Base-by-base conservation (phyloP, 192 early-diverging fungal species). In the Coemansia sp. region DNA sequence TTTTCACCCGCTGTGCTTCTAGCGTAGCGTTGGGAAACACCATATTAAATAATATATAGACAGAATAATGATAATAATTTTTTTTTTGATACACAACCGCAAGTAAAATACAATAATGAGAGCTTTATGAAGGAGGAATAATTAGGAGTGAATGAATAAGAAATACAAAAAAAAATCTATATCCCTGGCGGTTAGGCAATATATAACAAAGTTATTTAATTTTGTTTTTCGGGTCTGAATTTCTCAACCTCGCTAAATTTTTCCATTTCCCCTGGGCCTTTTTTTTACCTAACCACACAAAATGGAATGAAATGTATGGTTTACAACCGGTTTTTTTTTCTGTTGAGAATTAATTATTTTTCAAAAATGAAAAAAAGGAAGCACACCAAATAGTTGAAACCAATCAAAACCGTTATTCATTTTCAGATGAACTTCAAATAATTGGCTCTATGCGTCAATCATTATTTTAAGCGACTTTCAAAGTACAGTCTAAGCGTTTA, bases 1-100 rank as follows among this genome's bases (percentile, higher is more conserved):
- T 54, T 14, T 45, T 55, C 0, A 69, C 61, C 5, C 76, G 71
- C 4, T 51, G 58, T 56, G 73, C 63, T 38, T 78, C 76, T 0
- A 77, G 31, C 20, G 22, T 48, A 0, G 32, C 29, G 32, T 77
- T 25, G 28, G 66, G 69, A 61, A 66, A 76, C 10, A 49, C 32
- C 62, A 68, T 61, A 48, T 45, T 32, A 4, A 31, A 1, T 31
- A 51, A 25, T 25, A 25, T 25, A 25, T 25, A 25, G 22, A 25
- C 22, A 25, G 22, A 25, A 25, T 51, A 51, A 17, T 25, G 22
- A 51, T 25, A 6, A 25, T 25, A 25, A 25, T 0, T 1, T 25
- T 25, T 25, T 25, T 25, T 17, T 51, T 6, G 16, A 56, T 56
- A 57, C 22, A 33, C 32, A 61, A 48, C 42, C 45, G 32, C 22